Percentiles rank a stretch among this genome's conserved stretches.
These are phyloP conservation scores for Botrytis cinerea DNA, from an alignment of 2,329 filamentous ascomycete species.

Conservation along the genomic window DNA sequence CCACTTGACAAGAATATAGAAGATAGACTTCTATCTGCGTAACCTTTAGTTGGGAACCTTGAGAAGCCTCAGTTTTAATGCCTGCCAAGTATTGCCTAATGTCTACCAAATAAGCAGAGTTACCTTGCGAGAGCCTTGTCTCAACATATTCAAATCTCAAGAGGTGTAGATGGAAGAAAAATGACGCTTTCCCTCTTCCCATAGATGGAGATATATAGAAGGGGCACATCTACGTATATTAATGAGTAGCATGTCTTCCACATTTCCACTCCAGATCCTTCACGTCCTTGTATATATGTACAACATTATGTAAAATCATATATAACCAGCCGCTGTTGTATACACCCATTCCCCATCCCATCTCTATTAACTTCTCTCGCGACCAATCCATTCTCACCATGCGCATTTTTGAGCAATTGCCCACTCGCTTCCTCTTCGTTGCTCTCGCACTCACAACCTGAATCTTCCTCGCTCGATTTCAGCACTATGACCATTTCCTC, in stretches of 20 bases:
- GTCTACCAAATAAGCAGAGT: neutral
- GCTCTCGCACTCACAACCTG: neutral
- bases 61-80: neutral
- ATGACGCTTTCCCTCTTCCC: neutral
- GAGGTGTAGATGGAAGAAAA: neutral
- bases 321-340: conserved; percentile 59
- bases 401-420: neutral
- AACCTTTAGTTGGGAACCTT: neutral
- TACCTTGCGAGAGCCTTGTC: neutral
- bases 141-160: neutral
- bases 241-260: neutral
- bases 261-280: neutral
- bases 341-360: neutral
- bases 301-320: conserved; percentile 63
- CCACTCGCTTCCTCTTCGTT: neutral
- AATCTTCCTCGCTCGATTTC: conserved; percentile 39
- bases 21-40: neutral
- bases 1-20: neutral
- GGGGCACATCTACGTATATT: neutral
- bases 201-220: neutral
- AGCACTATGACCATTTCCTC: conserved; percentile 70
- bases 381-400: neutral
- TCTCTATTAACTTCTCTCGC: no score
- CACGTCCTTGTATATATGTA: neutral
- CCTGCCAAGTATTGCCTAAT: neutral